Evolutionary conservation across 306 rosid genomes (phyloP).

Genomic region (Begonia peltatifolia): DNA sequence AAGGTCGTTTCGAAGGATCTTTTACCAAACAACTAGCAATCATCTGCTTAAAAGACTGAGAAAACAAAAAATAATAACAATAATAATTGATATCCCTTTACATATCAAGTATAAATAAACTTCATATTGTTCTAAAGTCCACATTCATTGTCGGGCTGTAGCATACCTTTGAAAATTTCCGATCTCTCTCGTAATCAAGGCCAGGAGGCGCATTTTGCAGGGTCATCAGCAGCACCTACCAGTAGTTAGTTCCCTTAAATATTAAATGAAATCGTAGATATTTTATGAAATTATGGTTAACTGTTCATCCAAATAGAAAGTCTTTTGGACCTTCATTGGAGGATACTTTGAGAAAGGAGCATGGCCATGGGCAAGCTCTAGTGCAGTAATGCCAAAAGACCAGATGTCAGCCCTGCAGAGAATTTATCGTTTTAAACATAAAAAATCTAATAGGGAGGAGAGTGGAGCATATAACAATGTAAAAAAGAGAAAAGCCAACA

Average conservation of each 20-base stretch:
- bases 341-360: constrained; percentile 42
- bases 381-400: constrained; percentile 87
- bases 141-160: neutral
- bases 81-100: neutral
- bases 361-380: constrained; percentile 92
- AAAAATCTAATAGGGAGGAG: no score
- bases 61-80: constrained; percentile 1
- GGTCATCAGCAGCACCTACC: constrained; percentile 85
- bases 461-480: neutral
- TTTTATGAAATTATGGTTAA: constrained; percentile 9
- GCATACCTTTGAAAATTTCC: constrained; percentile 60
- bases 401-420: constrained; percentile 72
- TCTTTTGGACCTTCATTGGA: constrained; percentile 57
- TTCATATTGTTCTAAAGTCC: neutral
- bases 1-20: constrained; percentile 85
- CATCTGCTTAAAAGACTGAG: constrained; percentile 85
- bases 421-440: no score
- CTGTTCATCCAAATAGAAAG: constrained; percentile 7
- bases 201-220: constrained; percentile 91
- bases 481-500: constrained; percentile 8
- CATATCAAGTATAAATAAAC: neutral
- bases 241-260: constrained; percentile 13
- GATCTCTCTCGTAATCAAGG: constrained; percentile 81
- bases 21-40: constrained; percentile 84
- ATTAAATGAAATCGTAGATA: constrained; percentile 7